Evolutionary conservation across 352 stramenopile species (phyloP), one percentile per base, ranked within the genome.

Genomic region (Phytophthora sp.): DNA sequence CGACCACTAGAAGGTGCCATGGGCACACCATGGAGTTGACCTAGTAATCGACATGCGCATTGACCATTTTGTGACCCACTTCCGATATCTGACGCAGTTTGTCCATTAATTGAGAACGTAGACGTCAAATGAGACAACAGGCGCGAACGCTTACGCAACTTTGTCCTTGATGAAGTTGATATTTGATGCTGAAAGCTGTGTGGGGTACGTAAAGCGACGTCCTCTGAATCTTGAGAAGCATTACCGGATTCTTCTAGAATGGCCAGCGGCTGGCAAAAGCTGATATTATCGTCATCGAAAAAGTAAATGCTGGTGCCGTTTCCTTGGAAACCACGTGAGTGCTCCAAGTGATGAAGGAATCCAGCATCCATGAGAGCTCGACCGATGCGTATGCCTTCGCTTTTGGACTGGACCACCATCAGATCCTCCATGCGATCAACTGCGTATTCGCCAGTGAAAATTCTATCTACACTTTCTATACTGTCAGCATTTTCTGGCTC

Each of bases 311-410:
- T 60, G 10, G 52, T 48, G 9, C 49, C 28, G 30, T 23, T 66
- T 18, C 53, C 31, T 41, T 54, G 57, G 57, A 82, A 82, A 0
- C 58, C 31, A 21, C 60, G 62, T 0, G 49, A 41, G 32, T 88
- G 79, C 18, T 62, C 66, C 2, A 60, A 13, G 41, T 87, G 79
- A 30, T 88, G 79, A 8, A 88, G 24, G 20, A 82, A 73, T 0
- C 77, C 79, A 1, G 77, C 69, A n/a, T 88, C 79, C 79, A 88
- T 87, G n/a, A 87, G 53, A 11, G 69, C 69, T 24, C 82, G 78
- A 31, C 79, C 79, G 7, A 88, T 32, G 1, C 77, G 76, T 5
- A 84, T 26, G 2, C 54, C 72, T 17, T 88, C 77, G 7, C 58
- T 48, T 20, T 55, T 42, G 2, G 39, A 54, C 17, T 59, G 53